Percentiles rank a stretch among this genome's conserved stretches.
Evolutionary conservation across 2,329 filamentous ascomycete species (phyloP).

Genomic region (Colletotrichum sp.): DNA sequence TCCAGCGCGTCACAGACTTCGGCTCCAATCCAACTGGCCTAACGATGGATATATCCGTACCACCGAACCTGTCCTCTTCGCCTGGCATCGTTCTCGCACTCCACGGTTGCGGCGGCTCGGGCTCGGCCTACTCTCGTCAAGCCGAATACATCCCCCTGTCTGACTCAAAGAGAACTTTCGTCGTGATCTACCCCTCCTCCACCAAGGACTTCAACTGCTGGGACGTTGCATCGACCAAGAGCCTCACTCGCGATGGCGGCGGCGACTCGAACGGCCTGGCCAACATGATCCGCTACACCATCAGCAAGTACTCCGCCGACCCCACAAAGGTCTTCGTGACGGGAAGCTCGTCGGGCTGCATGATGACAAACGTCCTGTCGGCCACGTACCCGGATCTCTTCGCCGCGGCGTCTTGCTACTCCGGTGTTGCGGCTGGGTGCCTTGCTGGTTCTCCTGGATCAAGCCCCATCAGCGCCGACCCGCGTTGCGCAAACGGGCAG

Average conservation of each 20-base stretch:
- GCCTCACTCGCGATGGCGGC: constrained; percentile 51
- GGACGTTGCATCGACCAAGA: constrained; percentile 51
- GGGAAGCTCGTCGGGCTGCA: constrained; percentile 39
- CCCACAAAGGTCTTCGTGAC: constrained; percentile 49
- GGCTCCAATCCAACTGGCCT: constrained; percentile 20
- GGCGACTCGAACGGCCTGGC: constrained; percentile 53
- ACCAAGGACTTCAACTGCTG: constrained; percentile 43
- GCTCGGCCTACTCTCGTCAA: constrained; percentile 4
- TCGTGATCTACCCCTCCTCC: constrained; percentile 37
- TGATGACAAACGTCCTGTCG: constrained; percentile 40
- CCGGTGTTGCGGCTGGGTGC: constrained; percentile 38
- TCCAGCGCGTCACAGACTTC: constrained; percentile 10
- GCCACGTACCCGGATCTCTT: constrained; percentile 40
- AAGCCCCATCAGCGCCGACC: constrained; percentile 28
- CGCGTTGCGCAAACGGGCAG: constrained; percentile 46
- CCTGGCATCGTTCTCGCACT: constrained; percentile 20
- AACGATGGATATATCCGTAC: constrained; percentile 19
- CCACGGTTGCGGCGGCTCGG: constrained; percentile 21
- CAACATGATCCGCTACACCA: constrained; percentile 55
- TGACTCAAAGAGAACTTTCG: constrained; percentile 48
- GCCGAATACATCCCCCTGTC: constrained; percentile 28
- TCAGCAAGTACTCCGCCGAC: constrained; percentile 49
- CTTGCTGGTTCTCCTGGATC: constrained; percentile 24
- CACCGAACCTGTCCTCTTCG: background rate
- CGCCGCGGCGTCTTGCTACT: constrained; percentile 34